These are phyloP conservation scores for Alternaria ethzedia DNA, from an alignment of 2,329 filamentous ascomycete species.

Conservation along the genomic window DNA sequence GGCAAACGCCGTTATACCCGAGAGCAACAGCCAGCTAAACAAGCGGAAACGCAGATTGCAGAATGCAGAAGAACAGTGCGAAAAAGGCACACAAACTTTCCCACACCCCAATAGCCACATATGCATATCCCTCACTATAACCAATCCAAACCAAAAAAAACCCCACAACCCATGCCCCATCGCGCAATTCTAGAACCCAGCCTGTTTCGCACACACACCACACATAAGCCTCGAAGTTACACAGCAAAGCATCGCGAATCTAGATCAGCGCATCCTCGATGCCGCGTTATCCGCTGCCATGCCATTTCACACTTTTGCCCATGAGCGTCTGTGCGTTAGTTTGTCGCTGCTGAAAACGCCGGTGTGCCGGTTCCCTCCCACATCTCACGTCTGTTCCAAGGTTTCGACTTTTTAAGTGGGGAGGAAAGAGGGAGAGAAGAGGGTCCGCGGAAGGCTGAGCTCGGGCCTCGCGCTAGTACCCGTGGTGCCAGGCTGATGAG, in stretches of 20 bases:
- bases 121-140: not conserved
- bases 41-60: not conserved
- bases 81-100: not conserved
- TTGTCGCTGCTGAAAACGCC: not conserved
- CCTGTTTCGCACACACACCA: not conserved
- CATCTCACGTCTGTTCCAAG: no score
- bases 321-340: conserved; percentile 22
- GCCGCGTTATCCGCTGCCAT: conserved; percentile 10
- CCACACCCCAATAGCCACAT: not conserved
- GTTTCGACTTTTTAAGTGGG: not conserved
- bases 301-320: conserved; percentile 18
- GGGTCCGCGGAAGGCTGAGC: not conserved
- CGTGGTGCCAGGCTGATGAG: not conserved
- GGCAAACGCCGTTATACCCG: not conserved
- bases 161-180: not conserved
- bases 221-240: not conserved
- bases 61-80: not conserved
- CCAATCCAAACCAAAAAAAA: not conserved
- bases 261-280: not conserved
- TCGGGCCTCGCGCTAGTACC: not conserved
- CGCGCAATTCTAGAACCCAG: not conserved
- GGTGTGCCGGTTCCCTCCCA: conserved; percentile 1
- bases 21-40: not conserved
- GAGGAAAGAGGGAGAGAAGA: not conserved
- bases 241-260: conserved; percentile 1